These are phyloP conservation scores for Cladophialophora bantiana DNA, from an alignment of 2,329 filamentous ascomycete species.

Conservation along the genomic window DNA sequence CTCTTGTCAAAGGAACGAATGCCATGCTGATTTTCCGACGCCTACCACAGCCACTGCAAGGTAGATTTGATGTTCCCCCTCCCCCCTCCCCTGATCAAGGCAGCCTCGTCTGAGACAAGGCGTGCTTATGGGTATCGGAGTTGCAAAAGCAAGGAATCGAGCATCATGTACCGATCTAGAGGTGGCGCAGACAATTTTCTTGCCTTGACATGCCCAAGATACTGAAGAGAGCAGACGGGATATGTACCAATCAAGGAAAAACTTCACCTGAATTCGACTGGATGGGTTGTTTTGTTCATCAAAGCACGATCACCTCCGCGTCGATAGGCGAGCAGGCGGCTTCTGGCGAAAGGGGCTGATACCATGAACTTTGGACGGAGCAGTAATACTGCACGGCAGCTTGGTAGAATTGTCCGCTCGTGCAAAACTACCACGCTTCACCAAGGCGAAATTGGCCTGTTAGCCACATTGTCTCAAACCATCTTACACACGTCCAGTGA, in stretches of 20 bases:
- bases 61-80: slow-evolving; percentile 13
- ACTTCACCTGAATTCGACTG: background rate
- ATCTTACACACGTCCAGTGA: background rate
- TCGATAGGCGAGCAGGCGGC: slow-evolving; percentile 4
- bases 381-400: background rate
- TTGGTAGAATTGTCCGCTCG: background rate
- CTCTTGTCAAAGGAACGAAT: background rate
- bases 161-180: background rate
- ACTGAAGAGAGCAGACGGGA: background rate
- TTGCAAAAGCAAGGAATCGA: background rate
- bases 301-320: background rate
- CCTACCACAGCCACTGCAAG: slow-evolving; percentile 15
- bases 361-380: background rate
- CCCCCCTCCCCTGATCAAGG: background rate
- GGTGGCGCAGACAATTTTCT: slow-evolving; percentile 10
- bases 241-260: background rate
- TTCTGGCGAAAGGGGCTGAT: background rate
- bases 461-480: background rate
- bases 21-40: background rate
- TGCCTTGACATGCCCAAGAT: background rate
- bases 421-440: slow-evolving; percentile 12
- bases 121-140: background rate
- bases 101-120: slow-evolving; percentile 7
- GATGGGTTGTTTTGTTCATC: background rate
- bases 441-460: background rate